Conservation (phyloP, 176 grass and related monocot species). For the Oryza coarctata region DNA sequence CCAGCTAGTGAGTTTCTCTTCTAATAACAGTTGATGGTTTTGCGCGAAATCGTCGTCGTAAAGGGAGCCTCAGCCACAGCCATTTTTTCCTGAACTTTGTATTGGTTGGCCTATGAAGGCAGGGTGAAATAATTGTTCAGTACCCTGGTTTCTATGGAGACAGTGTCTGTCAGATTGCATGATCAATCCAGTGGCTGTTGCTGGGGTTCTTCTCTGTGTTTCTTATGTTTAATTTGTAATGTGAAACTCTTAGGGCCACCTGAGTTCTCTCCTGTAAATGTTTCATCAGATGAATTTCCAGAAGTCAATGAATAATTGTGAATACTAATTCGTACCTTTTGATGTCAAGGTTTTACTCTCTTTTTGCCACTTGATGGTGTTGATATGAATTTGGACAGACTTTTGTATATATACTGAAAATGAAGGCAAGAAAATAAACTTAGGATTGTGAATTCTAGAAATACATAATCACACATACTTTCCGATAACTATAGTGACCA, state of each 20-base stretch:
- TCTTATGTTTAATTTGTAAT: neutral
- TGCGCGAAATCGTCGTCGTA: neutral
- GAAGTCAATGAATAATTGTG: neutral
- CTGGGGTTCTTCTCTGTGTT: neutral
- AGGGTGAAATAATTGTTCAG: neutral
- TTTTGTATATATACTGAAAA: neutral
- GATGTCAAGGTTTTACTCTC: neutral
- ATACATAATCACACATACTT: neutral
- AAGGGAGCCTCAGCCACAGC: neutral
- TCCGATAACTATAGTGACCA: neutral
- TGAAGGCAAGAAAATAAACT: neutral
- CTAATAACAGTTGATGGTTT: neutral
- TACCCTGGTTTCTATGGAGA: neutral
- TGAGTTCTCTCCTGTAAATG: constrained; percentile 13
- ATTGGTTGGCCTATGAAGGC: constrained; percentile 3
- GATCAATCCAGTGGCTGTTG: constrained; percentile 13
- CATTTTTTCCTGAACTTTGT: constrained; percentile 1
- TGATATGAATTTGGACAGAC: neutral
- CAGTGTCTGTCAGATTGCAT: neutral
- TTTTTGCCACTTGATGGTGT: neutral
- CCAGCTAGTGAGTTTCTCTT: neutral
- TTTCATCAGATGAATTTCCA: neutral
- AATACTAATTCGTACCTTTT: neutral
- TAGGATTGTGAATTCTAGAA: neutral
- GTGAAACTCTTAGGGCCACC: neutral